Conservation (phyloP, 345 rosid genomes). For the Gossypium ekmanianum region DNA sequence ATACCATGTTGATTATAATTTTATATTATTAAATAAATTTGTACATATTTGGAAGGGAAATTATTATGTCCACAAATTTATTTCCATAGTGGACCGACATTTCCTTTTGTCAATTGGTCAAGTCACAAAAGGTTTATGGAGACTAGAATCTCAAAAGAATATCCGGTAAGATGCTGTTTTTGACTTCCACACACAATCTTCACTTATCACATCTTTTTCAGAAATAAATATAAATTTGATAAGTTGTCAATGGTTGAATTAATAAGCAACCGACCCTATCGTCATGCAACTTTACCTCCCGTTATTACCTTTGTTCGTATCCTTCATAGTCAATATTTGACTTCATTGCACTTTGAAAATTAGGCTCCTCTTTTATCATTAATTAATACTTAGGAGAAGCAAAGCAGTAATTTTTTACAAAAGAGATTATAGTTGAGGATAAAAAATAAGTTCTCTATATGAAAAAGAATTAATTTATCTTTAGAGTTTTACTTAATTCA, state of each 20-base stretch:
- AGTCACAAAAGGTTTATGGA: background rate
- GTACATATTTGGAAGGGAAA: background rate
- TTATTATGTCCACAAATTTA: background rate
- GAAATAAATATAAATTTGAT: background rate
- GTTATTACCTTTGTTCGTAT: no score
- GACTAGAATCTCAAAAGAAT: background rate
- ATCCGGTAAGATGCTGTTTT: background rate
- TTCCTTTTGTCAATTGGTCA: background rate
- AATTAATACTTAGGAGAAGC: no score
- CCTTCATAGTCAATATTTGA: no score
- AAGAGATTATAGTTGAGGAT: no score
- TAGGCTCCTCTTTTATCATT: no score
- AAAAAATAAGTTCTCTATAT: no score
- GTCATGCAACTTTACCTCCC: background rate
- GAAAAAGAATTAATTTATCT: no score
- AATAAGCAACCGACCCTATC: slow-evolving; percentile 8
- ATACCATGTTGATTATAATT: no score
- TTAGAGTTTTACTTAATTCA: no score
- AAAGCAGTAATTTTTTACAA: no score
- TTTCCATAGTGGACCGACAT: background rate
- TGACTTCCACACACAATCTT: background rate
- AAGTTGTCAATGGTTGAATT: background rate
- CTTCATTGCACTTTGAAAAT: no score
- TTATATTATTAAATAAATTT: no score
- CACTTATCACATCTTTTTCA: background rate